Conservation (phyloP, 139 green algal species). For the Chlorella sp. region DNA sequence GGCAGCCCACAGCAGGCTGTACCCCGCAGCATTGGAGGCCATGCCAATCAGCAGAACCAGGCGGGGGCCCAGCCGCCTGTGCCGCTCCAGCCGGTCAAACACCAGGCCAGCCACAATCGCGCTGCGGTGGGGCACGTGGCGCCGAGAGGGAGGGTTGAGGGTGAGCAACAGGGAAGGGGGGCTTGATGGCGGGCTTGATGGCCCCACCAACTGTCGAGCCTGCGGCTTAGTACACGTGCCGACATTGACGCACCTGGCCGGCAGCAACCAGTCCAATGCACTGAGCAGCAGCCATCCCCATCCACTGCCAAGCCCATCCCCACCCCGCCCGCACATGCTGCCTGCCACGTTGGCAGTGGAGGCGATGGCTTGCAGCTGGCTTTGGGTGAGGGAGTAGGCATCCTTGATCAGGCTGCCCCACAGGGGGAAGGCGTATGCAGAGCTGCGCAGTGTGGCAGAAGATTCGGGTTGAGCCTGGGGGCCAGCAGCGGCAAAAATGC, state of each 20-base stretch:
- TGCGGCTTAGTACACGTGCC: no score
- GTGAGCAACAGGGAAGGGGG: background rate
- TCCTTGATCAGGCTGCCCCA: slow-evolving; percentile 23
- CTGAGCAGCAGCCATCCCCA: no score
- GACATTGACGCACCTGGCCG: no score
- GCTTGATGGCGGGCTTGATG: no score
- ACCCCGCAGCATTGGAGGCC: slow-evolving; percentile 42
- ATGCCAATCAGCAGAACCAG: slow-evolving; percentile 42
- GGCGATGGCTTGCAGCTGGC: slow-evolving; percentile 18
- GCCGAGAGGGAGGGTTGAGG: background rate
- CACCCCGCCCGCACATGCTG: background rate
- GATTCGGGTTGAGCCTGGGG: background rate
- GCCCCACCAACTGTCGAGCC: no score
- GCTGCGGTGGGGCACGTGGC: slow-evolving; percentile 35
- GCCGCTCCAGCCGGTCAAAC: slow-evolving; percentile 41
- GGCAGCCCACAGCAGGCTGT: slow-evolving; percentile 43
- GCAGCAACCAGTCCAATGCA: no score
- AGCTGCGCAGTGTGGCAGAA: background rate
- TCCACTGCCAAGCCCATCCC: background rate
- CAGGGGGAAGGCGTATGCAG: slow-evolving; percentile 34
- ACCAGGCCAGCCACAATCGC: slow-evolving; percentile 43
- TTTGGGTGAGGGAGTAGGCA: slow-evolving; percentile 26
- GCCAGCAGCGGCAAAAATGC: background rate
- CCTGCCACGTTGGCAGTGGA: slow-evolving; percentile 25
- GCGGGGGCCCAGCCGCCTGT: slow-evolving; percentile 41